A percentile compares a stretch with the other conserved stretches of the same genome.
Conservation (phyloP, 495 filamentous ascomycete genomes). For the Platismatia glauca region DNA sequence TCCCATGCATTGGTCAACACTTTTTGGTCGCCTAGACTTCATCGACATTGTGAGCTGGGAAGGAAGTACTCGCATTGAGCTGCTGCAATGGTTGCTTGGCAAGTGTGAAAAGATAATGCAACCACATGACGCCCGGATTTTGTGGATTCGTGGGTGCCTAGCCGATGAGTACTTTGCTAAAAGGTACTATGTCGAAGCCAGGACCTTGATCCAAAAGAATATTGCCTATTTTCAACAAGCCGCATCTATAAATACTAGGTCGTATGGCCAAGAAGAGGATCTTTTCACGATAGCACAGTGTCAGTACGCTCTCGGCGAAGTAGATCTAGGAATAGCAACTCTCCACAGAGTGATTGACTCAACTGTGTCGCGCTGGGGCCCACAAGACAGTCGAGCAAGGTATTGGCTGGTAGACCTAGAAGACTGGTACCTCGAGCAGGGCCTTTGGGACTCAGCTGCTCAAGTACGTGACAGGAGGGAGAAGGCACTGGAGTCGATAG, state of each 20-base stretch:
- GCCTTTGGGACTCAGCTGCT: conserved; percentile 26
- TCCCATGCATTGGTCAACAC: neutral
- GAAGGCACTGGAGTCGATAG: neutral
- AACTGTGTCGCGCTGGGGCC: neutral
- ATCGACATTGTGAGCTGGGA: neutral
- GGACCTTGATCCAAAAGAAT: neutral
- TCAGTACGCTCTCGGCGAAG: conserved; percentile 6
- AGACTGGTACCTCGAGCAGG: conserved; percentile 9
- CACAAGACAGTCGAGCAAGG: neutral
- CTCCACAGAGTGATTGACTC: neutral
- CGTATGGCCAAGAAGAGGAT: neutral
- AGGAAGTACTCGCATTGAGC: too few species aligned
- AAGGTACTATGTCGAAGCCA: neutral
- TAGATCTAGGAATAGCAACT: neutral
- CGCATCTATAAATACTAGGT: neutral
- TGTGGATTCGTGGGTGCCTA: neutral
- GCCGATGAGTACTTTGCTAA: fast-evolving
- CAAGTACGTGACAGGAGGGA: neutral
- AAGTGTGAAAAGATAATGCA: neutral
- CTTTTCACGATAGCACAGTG: neutral
- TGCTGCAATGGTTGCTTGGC: neutral
- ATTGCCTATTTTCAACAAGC: neutral
- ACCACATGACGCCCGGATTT: neutral
- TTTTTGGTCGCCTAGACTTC: neutral
- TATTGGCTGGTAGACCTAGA: neutral